Conservation (phyloP, 1,284 basidiomycete genomes). For the Boletus calvinii region DNA sequence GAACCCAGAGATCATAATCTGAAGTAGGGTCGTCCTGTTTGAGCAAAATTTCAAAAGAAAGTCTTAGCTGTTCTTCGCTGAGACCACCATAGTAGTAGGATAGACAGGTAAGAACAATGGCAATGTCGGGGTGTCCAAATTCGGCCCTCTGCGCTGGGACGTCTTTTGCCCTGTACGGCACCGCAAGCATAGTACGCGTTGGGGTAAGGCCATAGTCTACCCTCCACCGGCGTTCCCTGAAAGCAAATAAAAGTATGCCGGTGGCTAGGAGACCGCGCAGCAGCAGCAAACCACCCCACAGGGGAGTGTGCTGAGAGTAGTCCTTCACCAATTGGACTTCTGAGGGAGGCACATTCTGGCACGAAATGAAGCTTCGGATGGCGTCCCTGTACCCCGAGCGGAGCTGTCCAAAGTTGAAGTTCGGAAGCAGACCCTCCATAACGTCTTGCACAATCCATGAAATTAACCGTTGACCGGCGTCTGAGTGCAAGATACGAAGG, state of each 20-base stretch:
- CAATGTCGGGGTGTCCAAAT: constrained; percentile 55
- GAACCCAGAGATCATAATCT: constrained; percentile 46
- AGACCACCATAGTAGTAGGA: constrained; percentile 54
- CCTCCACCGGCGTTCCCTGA: constrained; percentile 47
- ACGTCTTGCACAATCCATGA: constrained; percentile 28
- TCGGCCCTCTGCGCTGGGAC: constrained; percentile 48
- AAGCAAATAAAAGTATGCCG: constrained; percentile 42
- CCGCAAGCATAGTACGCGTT: constrained; percentile 46
- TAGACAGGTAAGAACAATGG: constrained; percentile 47
- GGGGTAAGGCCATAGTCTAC: constrained; percentile 52
- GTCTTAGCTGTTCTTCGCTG: constrained; percentile 37
- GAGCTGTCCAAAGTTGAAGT: constrained; percentile 23
- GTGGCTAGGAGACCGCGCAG: constrained; percentile 44
- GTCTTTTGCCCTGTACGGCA: constrained; percentile 56
- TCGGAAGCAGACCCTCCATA: constrained; percentile 23
- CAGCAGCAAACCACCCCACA: constrained; percentile 40
- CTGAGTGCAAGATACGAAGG: constrained; percentile 34
- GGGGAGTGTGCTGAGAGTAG: constrained; percentile 10
- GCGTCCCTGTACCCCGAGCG: constrained; percentile 14
- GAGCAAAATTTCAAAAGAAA: constrained; percentile 41
- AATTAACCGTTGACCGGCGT: constrained; percentile 28
- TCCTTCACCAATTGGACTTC: constrained; percentile 12
- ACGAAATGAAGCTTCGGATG: constrained; percentile 25
- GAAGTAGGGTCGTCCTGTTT: constrained; percentile 44
- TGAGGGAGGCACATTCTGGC: constrained; percentile 15